Evolutionary conservation across 2,329 filamentous ascomycete species (phyloP), one percentile per base, ranked within the genome.

Genomic region (Metarhizium rileyi): DNA sequence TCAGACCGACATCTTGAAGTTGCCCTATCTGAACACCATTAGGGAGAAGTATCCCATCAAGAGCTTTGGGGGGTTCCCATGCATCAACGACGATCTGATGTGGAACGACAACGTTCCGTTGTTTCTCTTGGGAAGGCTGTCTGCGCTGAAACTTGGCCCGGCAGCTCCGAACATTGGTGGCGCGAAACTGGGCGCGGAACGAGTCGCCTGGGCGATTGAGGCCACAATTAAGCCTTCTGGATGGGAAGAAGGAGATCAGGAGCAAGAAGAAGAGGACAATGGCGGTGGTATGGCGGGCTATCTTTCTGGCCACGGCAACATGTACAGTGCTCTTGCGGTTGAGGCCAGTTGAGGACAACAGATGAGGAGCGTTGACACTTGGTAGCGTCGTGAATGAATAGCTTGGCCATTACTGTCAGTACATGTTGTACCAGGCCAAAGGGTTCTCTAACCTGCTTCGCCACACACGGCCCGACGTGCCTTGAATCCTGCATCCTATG

Each of bases 131-230:
- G 87, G 85, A 2, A 73, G 80, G 47, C 66, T 90, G 33, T 86
- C 83, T 0, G 79, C 75, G 1, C 63, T 91, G 56, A 74, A 81
- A 50, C 67, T 91, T 0, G 86, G 87, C 0, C 86, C 87, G 10
- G 84, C 81, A 0, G 84, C 84, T 1, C 80, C 78, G 0, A 90
- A 90, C 61, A 69, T 90, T 3, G 86, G 85, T 26, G 87, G 87
- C 0, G 85, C 85, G 3, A 77, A 86, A 55, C 61, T 83, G 25
- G 85, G 85, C 0, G 86, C 86, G 0, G 87, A 90, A 67, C 75
- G 86, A 46, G 79, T 89, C 44, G 79, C 80, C 1, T 87, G 84
- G 83, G 80, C 78, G 1, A 73, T 89, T 46, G 77, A 85, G 55
- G 80, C 85, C 53, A 59, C 79, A 2, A 46, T 67, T 30, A 53